A percentile compares a stretch with the other conserved stretches of the same genome.
Evolutionary conservation across 2,329 filamentous ascomycete genomes (phyloP).

Genomic region (Colletotrichum somersetense): DNA sequence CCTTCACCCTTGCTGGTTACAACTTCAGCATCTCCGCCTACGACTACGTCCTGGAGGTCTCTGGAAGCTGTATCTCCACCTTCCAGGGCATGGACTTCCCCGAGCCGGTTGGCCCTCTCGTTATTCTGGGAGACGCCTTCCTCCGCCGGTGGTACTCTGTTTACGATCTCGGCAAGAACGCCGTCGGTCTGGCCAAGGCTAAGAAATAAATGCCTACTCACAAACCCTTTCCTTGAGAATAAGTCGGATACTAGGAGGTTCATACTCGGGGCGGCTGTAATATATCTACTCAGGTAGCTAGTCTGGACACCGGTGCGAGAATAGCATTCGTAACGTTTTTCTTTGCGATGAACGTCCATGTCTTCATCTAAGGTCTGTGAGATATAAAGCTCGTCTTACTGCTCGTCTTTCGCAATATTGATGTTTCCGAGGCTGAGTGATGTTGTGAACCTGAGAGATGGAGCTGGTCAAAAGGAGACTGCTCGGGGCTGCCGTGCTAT

Average conservation of each 20-base stretch:
- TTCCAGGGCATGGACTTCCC: slow-evolving; percentile 98
- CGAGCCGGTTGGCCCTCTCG: slow-evolving; percentile 88
- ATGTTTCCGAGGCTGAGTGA: not conserved
- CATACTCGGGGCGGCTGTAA: slow-evolving; percentile 32
- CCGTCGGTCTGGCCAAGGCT: slow-evolving; percentile 89
- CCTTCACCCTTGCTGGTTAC: slow-evolving; percentile 89
- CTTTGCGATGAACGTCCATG: not conserved
- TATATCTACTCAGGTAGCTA: slow-evolving; percentile 36
- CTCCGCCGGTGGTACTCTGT: slow-evolving; percentile 93
- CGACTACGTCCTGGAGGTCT: slow-evolving; percentile 96
- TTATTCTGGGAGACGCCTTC: slow-evolving; percentile 92
- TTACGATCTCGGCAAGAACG: slow-evolving; percentile 91
- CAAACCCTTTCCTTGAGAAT: slow-evolving; percentile 20
- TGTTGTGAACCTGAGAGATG: not conserved
- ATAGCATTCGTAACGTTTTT: slow-evolving; percentile 38
- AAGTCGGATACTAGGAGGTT: slow-evolving; percentile 13
- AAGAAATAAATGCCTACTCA: slow-evolving; percentile 61
- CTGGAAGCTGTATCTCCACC: slow-evolving; percentile 95
- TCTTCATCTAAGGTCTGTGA: not conserved
- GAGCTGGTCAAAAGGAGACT: not conserved
- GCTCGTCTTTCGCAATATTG: not conserved
- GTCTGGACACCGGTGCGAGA: slow-evolving; percentile 39
- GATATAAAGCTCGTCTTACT: not conserved
- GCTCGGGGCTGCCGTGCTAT: not conserved
- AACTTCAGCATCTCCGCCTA: slow-evolving; percentile 91